Evolutionary conservation across 495 filamentous ascomycete genomes (phyloP).

Genomic region (Daldinia decipiens): DNA sequence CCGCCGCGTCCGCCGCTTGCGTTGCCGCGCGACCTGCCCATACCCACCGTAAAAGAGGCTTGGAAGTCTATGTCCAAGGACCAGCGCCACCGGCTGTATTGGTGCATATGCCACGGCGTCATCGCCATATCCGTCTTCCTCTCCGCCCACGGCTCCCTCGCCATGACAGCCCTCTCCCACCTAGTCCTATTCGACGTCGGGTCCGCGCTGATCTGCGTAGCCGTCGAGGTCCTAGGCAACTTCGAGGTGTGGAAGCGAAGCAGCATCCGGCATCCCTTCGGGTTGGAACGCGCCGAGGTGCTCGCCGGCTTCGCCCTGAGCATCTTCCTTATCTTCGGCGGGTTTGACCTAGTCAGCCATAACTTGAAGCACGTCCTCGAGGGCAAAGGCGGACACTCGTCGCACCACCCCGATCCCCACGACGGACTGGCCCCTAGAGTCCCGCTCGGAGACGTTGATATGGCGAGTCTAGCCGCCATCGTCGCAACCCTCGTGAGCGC

Average conservation of each 20-base stretch:
- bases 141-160: conserved; percentile 84
- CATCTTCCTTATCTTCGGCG: conserved; percentile 93
- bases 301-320: conserved; percentile 97
- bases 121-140: conserved; percentile 86
- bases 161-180: conserved; percentile 91
- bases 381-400: conserved; percentile 60
- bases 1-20: conserved; percentile 85
- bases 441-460: conserved; percentile 77
- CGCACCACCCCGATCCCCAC: conserved; percentile 76
- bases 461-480: conserved; percentile 88
- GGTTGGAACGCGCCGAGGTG: conserved; percentile 88
- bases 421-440: conserved; percentile 63
- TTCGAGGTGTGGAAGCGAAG: conserved; percentile 98
- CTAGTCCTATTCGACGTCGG: conserved; percentile 94
- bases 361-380: conserved; percentile 88
- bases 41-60: conserved; percentile 90
- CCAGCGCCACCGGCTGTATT: conserved; percentile 82
- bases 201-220: conserved; percentile 90
- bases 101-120: conserved; percentile 88
- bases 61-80: conserved; percentile 85
- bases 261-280: conserved; percentile 93
- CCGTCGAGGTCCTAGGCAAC: conserved; percentile 90
- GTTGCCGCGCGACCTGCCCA: conserved; percentile 90
- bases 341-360: conserved; percentile 92
- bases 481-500: conserved; percentile 86